phyloP scores from a whole-genome alignment of 2,329 filamentous ascomycete species.

The Macroventuria anomochaeta region DNA sequence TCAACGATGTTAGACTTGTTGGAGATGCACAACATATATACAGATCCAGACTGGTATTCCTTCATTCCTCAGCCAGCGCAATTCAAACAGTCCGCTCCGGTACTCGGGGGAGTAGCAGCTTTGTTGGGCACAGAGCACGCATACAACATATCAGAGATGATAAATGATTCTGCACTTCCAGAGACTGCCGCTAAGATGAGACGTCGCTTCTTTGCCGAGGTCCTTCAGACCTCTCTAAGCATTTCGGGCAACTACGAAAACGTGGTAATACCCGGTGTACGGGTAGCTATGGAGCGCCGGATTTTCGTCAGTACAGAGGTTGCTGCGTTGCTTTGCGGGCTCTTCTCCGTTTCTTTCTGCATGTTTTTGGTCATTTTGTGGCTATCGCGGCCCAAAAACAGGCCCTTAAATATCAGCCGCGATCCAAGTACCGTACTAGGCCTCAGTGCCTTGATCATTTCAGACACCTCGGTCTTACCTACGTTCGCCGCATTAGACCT shows the following conservation, averaged over 20 bases:
- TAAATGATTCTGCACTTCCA: slow-evolving; percentile 1
- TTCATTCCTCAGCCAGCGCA: too few species aligned
- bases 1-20: too few species aligned
- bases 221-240: slow-evolving; percentile 7
- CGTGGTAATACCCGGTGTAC: not conserved
- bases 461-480: not conserved
- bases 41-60: too few species aligned
- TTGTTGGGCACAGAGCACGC: slow-evolving; percentile 14
- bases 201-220: slow-evolving; percentile 18
- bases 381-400: slow-evolving; percentile 1
- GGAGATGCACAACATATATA: too few species aligned
- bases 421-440: slow-evolving; percentile 23
- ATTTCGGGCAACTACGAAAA: not conserved
- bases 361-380: not conserved
- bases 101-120: not conserved
- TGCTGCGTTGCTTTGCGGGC: not conserved
- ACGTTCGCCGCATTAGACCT: not conserved
- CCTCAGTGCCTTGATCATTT: not conserved
- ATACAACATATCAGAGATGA: slow-evolving; percentile 8
- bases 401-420: slow-evolving; percentile 14
- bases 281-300: not conserved
- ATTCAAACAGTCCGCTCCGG: too few species aligned
- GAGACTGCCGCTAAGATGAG: slow-evolving; percentile 4
- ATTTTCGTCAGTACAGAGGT: not conserved
- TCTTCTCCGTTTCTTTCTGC: not conserved